A percentile compares a stretch with the other conserved stretches of the same genome.
phyloP scores from a whole-genome alignment of 2,329 filamentous ascomycete species.

The Akanthomyces dipterigenus region DNA sequence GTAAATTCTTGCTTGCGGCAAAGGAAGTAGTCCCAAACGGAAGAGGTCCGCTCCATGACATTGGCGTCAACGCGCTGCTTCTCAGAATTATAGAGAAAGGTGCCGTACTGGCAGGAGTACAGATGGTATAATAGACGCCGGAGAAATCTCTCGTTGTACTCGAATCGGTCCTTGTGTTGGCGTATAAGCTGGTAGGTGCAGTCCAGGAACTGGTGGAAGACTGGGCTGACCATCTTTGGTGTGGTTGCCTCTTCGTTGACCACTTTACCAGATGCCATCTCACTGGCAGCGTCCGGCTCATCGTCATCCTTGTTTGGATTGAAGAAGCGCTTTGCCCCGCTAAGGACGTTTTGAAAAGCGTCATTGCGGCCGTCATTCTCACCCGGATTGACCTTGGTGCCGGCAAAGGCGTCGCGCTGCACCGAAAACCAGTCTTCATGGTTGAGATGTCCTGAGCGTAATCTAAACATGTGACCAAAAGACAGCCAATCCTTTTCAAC shows the following conservation, averaged over 20 bases:
- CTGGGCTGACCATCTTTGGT: slow-evolving; percentile 86
- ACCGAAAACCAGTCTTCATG: slow-evolving; percentile 92
- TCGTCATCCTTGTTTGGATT: slow-evolving; percentile 58
- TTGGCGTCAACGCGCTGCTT: slow-evolving; percentile 71
- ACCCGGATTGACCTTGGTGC: slow-evolving; percentile 54
- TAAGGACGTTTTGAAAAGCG: slow-evolving; percentile 79
- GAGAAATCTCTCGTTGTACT: slow-evolving; percentile 93
- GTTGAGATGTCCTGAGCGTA: slow-evolving; percentile 80
- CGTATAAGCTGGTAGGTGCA: slow-evolving; percentile 84
- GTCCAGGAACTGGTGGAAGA: slow-evolving; percentile 97
- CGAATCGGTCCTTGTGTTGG: slow-evolving; percentile 82
- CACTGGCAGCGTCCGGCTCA: slow-evolving; percentile 50
- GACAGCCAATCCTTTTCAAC: slow-evolving; percentile 98
- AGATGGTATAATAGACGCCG: slow-evolving; percentile 85
- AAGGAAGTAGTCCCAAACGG: slow-evolving; percentile 95
- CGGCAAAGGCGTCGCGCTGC: slow-evolving; percentile 72
- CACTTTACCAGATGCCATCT: slow-evolving; percentile 32
- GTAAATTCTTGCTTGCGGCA: slow-evolving; percentile 72
- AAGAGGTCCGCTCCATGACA: slow-evolving; percentile 66
- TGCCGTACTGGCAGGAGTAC: slow-evolving; percentile 94
- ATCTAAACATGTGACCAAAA: slow-evolving; percentile 95
- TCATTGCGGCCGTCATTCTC: slow-evolving; percentile 58
- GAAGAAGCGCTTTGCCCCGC: slow-evolving; percentile 85
- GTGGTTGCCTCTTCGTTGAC: slow-evolving; percentile 62
- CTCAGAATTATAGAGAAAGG: slow-evolving; percentile 92